These are phyloP conservation scores for Rhododendron mucronatum DNA, from an alignment of 148 eudicot species.

Conservation along the genomic window DNA sequence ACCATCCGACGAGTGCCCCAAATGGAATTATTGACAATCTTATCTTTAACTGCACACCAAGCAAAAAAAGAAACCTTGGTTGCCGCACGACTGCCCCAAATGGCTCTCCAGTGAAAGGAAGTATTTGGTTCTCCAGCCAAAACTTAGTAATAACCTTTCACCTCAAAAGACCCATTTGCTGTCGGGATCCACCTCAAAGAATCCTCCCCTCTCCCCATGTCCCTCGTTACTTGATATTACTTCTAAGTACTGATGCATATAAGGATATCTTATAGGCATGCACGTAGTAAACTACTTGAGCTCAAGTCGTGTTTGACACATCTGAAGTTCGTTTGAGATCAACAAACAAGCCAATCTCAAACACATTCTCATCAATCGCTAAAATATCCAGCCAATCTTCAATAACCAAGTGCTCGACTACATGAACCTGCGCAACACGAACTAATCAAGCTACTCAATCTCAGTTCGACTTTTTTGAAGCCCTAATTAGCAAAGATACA, in stretches of 20 bases:
- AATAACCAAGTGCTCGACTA: not conserved
- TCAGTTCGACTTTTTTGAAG: not conserved
- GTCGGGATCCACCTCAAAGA: not conserved
- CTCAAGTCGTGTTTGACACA: not conserved
- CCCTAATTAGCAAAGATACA: too few relatives aligned
- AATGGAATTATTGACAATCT: too few relatives aligned
- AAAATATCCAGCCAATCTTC: not conserved
- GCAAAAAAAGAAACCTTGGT: not conserved
- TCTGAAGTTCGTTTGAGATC: not conserved
- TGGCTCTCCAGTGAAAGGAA: not conserved
- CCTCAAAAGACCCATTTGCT: not conserved
- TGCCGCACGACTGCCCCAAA: not conserved
- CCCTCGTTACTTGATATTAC: not conserved
- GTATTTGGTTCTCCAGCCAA: too few relatives aligned
- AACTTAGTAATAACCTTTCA: not conserved
- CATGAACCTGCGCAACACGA: not conserved
- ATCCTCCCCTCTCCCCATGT: not conserved
- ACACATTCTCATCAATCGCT: not conserved
- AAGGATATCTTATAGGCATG: not conserved
- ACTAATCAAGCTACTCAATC: not conserved
- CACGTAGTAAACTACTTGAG: not conserved
- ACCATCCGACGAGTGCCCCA: too few relatives aligned
- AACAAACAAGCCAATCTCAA: not conserved
- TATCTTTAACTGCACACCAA: not conserved
- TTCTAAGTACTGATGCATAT: not conserved